Conservation (phyloP, 78 protist species). For the Creolimax fragrantissima region DNA sequence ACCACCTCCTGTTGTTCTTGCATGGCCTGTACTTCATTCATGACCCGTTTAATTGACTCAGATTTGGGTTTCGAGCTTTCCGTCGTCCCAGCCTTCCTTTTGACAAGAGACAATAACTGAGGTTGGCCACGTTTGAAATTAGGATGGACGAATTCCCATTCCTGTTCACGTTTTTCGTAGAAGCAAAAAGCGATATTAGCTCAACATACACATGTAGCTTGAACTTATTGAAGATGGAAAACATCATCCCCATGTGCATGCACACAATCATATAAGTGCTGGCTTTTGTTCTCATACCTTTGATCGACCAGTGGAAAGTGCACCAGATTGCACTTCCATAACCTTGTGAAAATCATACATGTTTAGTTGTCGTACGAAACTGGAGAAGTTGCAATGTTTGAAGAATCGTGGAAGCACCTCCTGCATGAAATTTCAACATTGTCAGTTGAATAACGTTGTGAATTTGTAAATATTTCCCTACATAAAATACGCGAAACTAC, state of each 20-base stretch:
- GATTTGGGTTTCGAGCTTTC: background rate
- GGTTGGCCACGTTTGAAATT: background rate
- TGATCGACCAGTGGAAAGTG: background rate
- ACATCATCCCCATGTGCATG: no score
- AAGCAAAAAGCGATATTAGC: no score
- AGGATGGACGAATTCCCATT: background rate
- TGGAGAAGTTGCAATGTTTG: slow-evolving; percentile 32
- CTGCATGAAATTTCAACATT: no score
- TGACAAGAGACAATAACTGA: background rate
- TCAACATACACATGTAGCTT: no score
- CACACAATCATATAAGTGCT: no score
- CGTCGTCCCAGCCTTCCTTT: background rate
- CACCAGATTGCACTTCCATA: background rate
- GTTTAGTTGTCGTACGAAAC: slow-evolving; percentile 38
- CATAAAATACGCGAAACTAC: no score
- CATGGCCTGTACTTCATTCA: background rate
- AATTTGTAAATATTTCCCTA: no score
- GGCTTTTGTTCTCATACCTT: no score
- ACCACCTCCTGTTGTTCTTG: background rate
- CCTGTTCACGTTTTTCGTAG: no score
- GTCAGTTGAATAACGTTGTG: no score
- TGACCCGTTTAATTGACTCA: background rate
- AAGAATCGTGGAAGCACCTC: slow-evolving; percentile 14
- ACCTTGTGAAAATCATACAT: slow-evolving; percentile 35
- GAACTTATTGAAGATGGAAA: no score